Percentiles rank a stretch among this genome's conserved stretches.
phyloP scores from a whole-genome alignment of 2,329 filamentous ascomycete species.

The Aureobasidium namibiae region DNA sequence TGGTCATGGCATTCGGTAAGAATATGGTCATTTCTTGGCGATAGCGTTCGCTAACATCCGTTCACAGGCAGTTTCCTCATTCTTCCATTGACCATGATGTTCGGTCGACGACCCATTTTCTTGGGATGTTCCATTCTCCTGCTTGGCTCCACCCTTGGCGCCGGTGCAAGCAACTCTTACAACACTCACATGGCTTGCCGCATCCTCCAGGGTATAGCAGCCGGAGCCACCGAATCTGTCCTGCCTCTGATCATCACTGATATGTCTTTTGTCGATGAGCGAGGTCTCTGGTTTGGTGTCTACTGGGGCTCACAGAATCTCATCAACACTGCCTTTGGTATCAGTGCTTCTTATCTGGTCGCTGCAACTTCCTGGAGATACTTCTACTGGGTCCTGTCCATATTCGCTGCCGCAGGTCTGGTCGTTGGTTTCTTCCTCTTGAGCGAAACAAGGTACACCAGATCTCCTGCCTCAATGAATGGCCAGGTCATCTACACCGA shows the following conservation, averaged over 20 bases:
- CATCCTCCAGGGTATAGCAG: constrained; percentile 28
- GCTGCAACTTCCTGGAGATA: constrained; percentile 32
- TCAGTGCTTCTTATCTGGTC: constrained; percentile 30
- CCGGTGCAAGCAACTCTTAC: constrained; percentile 27
- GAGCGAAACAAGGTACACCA: constrained; percentile 35
- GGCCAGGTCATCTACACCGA: constrained; percentile 32
- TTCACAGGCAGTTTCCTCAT: constrained; percentile 25
- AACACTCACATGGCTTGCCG: constrained; percentile 31
- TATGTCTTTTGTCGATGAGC: constrained; percentile 34
- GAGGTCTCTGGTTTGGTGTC: constrained; percentile 28
- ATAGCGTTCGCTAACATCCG: background rate
- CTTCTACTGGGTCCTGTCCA: constrained; percentile 35
- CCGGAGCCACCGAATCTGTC: constrained; percentile 33
- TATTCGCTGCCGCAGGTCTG: constrained; percentile 28
- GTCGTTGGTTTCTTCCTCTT: constrained; percentile 32
- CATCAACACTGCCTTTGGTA: constrained; percentile 26
- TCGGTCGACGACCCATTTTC: constrained; percentile 31
- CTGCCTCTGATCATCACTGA: constrained; percentile 34
- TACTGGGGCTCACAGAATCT: constrained; percentile 34
- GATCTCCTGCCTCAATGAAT: constrained; percentile 27
- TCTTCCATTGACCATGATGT: constrained; percentile 32
- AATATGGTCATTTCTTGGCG: background rate
- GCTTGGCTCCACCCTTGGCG: constrained; percentile 27
- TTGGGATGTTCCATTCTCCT: constrained; percentile 24
- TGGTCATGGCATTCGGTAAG: constrained; percentile 33